Base-by-base conservation (phyloP, 257 asterid species). In the Fraxinus pennsylvanica region DNA sequence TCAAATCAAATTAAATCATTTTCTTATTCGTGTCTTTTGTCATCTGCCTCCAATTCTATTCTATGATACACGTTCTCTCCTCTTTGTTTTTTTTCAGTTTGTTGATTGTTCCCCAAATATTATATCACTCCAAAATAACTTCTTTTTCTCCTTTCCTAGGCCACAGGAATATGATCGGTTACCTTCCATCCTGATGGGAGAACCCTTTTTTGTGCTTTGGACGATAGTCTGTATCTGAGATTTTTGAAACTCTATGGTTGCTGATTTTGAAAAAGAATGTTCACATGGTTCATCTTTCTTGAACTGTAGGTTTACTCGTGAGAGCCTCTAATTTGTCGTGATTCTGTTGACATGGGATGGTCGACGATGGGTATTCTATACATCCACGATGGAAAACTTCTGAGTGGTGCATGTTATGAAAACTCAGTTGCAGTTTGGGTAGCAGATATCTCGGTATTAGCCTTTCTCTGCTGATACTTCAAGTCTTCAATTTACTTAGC, bases 311-410 rank as follows among this genome's bases (percentile, higher is more conserved):
- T 93, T 82, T 92, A 90, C 90, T 92, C 97, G 22, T 96, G 98
- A 98, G 98, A 93, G 85, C 98, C 98, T 80, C 92, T 89, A 77
- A 84, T 89, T 71, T 93, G 97, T 81, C 97, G 89, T 47, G 97
- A 93, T 80, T 87, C 99, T 65, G 89, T 93, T 86, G 97, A 90
- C 78, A 90, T 96, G 98, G 97, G 97, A 79, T 96, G 98, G 98
- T 93, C 97, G 36, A 89, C 96, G 3, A 84, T 95, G 74, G 96
- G 98, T 68, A 98, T 91, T 86, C 89, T 93, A 70, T 93, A 97
- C 81, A 78, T 95, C 78, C 91, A 91, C 25, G 99, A 95, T 52
- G 98, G 96, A 76, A 95, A 90, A 84, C 96, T 95, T 79, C 84
- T 95, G 86, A 97, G 98, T 61, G 96, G 97, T 77, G 90, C 99